Percentiles rank a stretch among this genome's conserved stretches.
Conservation (phyloP, 768 basidiomycete species). For the Cystofilobasidium capitatum region DNA sequence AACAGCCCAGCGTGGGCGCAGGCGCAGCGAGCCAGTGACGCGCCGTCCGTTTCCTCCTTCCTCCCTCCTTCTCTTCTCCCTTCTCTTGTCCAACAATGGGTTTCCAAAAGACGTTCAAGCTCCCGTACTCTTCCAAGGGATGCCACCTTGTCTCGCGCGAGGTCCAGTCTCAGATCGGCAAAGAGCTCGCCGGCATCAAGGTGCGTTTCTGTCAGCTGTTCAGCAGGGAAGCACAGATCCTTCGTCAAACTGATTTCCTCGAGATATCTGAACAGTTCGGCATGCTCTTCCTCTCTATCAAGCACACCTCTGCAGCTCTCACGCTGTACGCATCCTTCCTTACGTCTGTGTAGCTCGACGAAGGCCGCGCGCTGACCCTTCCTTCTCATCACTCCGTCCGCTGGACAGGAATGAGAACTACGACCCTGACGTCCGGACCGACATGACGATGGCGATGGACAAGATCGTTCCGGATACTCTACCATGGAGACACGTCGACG, state of each 20-base stretch:
- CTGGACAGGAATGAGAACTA: conserved; percentile 19
- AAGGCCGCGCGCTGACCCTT: neutral
- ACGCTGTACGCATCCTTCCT: neutral
- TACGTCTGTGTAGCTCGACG: neutral
- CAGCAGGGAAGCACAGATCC: neutral
- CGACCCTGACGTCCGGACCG: conserved; percentile 10
- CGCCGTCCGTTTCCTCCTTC: neutral
- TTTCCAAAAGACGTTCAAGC: conserved; percentile 7
- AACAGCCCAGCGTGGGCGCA: no score
- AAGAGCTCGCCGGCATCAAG: neutral
- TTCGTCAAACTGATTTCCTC: neutral
- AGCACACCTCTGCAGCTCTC: conserved; percentile 11
- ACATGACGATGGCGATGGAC: conserved; percentile 16
- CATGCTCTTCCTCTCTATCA: conserved; percentile 6
- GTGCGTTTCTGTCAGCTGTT: neutral
- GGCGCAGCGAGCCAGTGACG: no score
- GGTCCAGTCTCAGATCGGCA: neutral
- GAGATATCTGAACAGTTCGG: neutral
- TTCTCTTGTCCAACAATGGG: neutral
- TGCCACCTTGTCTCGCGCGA: conserved; percentile 8
- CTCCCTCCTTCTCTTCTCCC: neutral
- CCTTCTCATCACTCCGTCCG: neutral
- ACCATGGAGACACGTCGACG: conserved; percentile 1
- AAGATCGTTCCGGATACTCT: conserved; percentile 2
- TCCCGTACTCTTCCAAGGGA: neutral